A percentile compares a stretch with the other conserved stretches of the same genome.
Conservation (phyloP, 2,329 filamentous ascomycete species). For the Aspergillus sp. region DNA sequence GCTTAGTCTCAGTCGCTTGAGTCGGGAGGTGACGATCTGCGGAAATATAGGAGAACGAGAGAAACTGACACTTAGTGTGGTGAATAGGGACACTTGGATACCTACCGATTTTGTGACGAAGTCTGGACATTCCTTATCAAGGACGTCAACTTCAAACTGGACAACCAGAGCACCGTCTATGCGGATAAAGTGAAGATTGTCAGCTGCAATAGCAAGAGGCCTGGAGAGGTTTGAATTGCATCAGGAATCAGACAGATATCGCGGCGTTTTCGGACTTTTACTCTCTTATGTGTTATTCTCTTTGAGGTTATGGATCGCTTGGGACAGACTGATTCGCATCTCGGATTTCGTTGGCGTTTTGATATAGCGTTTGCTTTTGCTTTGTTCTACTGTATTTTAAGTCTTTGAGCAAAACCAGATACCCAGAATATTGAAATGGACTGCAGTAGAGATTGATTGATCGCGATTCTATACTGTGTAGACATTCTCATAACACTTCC, state of each 20-base stretch:
- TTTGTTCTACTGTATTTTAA: background rate
- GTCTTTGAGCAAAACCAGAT: background rate
- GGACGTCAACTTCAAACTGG: slow-evolving; percentile 97
- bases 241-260: background rate
- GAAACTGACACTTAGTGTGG: slow-evolving; percentile 11
- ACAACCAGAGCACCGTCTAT: slow-evolving; percentile 65
- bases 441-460: background rate
- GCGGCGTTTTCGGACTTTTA: slow-evolving; percentile 9
- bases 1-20: slow-evolving; percentile 11
- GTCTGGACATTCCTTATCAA: slow-evolving; percentile 99
- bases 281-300: background rate
- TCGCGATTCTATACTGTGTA: background rate
- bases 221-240: slow-evolving; percentile 44
- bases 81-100: slow-evolving; percentile 82
- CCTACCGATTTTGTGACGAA: slow-evolving; percentile 98
- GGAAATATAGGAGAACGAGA: too few species aligned
- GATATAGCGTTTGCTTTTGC: background rate
- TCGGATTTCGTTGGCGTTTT: background rate
- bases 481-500: background rate
- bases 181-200: slow-evolving; percentile 98
- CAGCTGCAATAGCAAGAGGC: slow-evolving; percentile 86
- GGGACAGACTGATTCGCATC: background rate
- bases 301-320: background rate
- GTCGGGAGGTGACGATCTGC: background rate
- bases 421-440: background rate